Percentiles rank a stretch among this genome's conserved stretches.
Conservation (phyloP, 129 eudicot species). For the Mikania micrantha region DNA sequence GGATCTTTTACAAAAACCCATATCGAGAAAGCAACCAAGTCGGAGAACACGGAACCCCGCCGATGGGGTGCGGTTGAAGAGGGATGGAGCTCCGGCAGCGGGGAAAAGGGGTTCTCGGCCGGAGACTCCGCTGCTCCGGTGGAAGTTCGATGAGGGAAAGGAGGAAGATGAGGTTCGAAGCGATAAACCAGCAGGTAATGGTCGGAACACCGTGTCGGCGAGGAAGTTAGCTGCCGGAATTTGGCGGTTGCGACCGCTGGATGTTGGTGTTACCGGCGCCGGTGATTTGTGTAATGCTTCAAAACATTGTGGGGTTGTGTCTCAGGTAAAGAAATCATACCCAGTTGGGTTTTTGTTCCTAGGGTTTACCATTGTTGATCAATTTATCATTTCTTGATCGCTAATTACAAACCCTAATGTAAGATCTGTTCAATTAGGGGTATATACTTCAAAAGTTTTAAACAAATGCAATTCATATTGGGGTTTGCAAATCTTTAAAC, state of each 20-base stretch:
- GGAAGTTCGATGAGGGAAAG: slow-evolving; percentile 56
- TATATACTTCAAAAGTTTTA: neutral
- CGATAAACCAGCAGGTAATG: slow-evolving; percentile 16
- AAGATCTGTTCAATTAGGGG: slow-evolving; percentile 4
- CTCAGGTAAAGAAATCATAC: slow-evolving; percentile 43
- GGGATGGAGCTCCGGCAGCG: slow-evolving; percentile 29
- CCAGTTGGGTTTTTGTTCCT: neutral
- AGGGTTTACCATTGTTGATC: slow-evolving; percentile 12
- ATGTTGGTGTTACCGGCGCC: slow-evolving; percentile 21
- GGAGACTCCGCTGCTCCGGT: slow-evolving; percentile 56
- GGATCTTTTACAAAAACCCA: slow-evolving; percentile 51
- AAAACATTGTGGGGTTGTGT: slow-evolving; percentile 33
- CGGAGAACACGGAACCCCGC: slow-evolving; percentile 28
- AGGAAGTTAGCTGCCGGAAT: slow-evolving; percentile 7
- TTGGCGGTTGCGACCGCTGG: slow-evolving; percentile 75
- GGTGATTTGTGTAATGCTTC: slow-evolving; percentile 19
- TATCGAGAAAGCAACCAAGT: slow-evolving; percentile 31
- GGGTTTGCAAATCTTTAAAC: neutral
- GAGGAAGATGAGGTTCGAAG: slow-evolving; percentile 17
- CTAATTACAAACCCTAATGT: slow-evolving; percentile 12
- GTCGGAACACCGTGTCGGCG: slow-evolving; percentile 41
- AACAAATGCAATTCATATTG: neutral
- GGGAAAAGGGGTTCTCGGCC: slow-evolving; percentile 45
- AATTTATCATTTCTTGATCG: slow-evolving; percentile 7
- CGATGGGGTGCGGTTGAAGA: slow-evolving; percentile 46